phyloP scores from a whole-genome alignment of 2,329 filamentous ascomycete species.

The Apiospora phragmitis region DNA sequence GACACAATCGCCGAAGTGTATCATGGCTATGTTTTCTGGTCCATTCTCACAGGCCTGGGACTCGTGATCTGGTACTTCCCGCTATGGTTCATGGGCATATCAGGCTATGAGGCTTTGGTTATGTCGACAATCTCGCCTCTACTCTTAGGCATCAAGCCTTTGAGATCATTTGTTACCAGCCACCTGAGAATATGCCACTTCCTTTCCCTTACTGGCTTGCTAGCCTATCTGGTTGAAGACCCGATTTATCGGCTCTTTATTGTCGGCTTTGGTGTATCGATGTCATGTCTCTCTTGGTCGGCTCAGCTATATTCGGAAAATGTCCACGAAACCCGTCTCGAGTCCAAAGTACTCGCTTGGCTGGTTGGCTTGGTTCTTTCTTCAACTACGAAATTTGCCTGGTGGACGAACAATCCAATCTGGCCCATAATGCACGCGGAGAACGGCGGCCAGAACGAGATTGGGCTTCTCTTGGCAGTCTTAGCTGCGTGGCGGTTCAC shows the following conservation, averaged over 20 bases:
- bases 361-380: constrained; percentile 81
- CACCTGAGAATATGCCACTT: constrained; percentile 74
- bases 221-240: constrained; percentile 74
- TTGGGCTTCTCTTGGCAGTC: constrained; percentile 74
- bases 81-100: constrained; percentile 98
- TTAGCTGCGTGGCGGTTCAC: constrained; percentile 77
- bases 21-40: constrained; percentile 96
- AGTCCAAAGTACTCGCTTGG: constrained; percentile 80
- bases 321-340: constrained; percentile 71
- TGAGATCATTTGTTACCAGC: constrained; percentile 68
- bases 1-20: constrained; percentile 89
- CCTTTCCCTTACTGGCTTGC: constrained; percentile 73
- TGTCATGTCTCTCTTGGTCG: constrained; percentile 81
- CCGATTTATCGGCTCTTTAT: constrained; percentile 77
- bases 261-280: constrained; percentile 77
- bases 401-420: constrained; percentile 91
- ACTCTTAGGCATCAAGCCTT: constrained; percentile 67
- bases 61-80: constrained; percentile 97
- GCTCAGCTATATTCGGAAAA: constrained; percentile 80
- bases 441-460: constrained; percentile 92
- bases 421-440: constrained; percentile 91
- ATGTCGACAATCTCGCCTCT: constrained; percentile 82
- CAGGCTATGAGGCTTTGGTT: constrained; percentile 88
- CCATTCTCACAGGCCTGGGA: constrained; percentile 85
- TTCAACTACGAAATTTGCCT: constrained; percentile 87